Evolutionary conservation across 192 early-diverging fungal genomes (phyloP).

Genomic region (Coemansia erecta): DNA sequence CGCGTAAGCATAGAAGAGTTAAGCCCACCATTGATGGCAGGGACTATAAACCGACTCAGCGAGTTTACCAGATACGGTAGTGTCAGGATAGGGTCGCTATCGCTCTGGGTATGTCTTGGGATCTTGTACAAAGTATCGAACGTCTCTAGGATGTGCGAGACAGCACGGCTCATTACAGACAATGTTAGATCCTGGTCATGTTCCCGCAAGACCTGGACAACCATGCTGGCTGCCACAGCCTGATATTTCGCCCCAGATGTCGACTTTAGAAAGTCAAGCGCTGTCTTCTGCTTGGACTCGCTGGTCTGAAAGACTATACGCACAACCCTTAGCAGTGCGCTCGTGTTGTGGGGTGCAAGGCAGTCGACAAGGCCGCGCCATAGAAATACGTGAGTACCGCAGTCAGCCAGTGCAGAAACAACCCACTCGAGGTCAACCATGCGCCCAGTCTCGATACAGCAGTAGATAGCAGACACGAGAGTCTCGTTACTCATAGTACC

Average conservation of each 20-base stretch:
- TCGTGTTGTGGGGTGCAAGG: slow-evolving; percentile 7
- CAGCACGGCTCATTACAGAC: neutral
- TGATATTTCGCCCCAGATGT: slow-evolving; percentile 2
- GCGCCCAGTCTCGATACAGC: slow-evolving; percentile 6
- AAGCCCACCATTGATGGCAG: slow-evolving; percentile 8
- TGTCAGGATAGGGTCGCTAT: neutral
- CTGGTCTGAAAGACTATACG: slow-evolving; percentile 2
- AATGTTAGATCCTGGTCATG: neutral
- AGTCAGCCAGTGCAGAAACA: slow-evolving; percentile 1
- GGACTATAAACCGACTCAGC: slow-evolving; percentile 13
- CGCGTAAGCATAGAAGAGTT: slow-evolving; percentile 1
- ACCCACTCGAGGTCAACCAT: slow-evolving; percentile 41
- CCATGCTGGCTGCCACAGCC: slow-evolving; percentile 12
- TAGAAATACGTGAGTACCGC: neutral
- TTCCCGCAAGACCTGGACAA: slow-evolving; percentile 10
- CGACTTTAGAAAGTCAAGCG: slow-evolving; percentile 11
- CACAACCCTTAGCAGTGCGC: slow-evolving; percentile 11
- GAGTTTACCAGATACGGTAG: neutral
- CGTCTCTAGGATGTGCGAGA: slow-evolving; percentile 8
- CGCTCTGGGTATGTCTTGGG: neutral
- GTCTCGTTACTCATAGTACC: slow-evolving; percentile 12
- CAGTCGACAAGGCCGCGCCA: slow-evolving; percentile 21
- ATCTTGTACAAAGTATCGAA: slow-evolving; percentile 1
- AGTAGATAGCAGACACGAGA: slow-evolving; percentile 17
- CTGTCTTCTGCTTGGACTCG: slow-evolving; percentile 2